phyloP scores from a whole-genome alignment of 2,329 filamentous ascomycete species.

The Aspergillus pseudoterreus region DNA sequence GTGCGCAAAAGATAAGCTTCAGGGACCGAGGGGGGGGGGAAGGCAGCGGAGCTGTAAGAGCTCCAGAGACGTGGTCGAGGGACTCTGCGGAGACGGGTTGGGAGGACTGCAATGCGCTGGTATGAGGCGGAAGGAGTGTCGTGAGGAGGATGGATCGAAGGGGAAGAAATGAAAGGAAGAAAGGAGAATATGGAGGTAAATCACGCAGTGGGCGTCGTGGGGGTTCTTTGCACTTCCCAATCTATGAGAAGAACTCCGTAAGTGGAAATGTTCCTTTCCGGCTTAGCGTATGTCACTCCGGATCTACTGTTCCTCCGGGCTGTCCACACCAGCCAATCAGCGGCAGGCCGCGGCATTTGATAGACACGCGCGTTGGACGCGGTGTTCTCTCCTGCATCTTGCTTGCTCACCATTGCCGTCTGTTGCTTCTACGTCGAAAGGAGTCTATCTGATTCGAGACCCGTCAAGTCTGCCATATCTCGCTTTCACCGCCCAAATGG shows the following conservation, averaged over 20 bases:
- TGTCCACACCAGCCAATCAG: conserved; percentile 7
- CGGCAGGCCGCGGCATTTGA: not conserved
- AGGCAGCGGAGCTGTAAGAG: not conserved
- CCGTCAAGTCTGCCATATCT: not conserved
- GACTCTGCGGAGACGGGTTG: too few relatives aligned
- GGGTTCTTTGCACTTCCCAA: not conserved
- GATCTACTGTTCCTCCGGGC: conserved; percentile 7
- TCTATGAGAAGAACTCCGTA: conserved; percentile 9
- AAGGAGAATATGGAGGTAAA: not conserved
- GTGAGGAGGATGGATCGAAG: not conserved
- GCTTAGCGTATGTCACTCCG: conserved; percentile 9
- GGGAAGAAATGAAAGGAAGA: not conserved
- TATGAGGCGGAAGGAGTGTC: not conserved
- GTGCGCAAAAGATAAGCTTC: not conserved
- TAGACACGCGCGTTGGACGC: conserved; percentile 1
- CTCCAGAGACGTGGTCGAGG: not conserved
- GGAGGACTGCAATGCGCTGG: not conserved
- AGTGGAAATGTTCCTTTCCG: conserved; percentile 12
- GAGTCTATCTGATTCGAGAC: not conserved
- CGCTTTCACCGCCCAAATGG: conserved; percentile 14
- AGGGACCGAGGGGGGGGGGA: not conserved
- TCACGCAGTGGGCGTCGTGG: not conserved
- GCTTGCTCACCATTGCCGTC: too few relatives aligned
- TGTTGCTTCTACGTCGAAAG: too few relatives aligned
- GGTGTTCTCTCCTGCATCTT: not conserved